Base-by-base conservation (phyloP, 2,329 filamentous ascomycete genomes). In the Fusarium pseudonygamai region DNA sequence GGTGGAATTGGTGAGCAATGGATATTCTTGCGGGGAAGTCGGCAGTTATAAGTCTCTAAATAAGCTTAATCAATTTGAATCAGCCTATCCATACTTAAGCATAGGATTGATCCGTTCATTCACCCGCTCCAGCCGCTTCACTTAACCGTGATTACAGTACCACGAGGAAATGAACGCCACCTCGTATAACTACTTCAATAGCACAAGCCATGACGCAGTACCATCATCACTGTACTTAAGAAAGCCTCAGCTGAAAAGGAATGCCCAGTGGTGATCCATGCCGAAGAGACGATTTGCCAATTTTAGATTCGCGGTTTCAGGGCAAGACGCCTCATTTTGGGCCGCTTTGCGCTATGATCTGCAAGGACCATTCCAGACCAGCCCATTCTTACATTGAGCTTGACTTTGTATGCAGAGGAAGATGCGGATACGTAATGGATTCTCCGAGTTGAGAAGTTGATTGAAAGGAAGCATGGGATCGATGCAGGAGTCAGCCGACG, bases 111-210 rank as follows among this genome's bases (percentile, higher is more conserved):
- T 28, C 13, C 6, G 39, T 72, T n/a, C 11, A 45, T n/a, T 63
- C 28, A 57, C 18, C 57, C 39, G 32, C 36, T 37, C 36, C 9
- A 37, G 36, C 36, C 36, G 36, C 36, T 8, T 39, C 10, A 14
- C 15, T 43, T 30, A 53, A 40, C 46, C 32, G 55, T 28, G 18
- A 67, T n/a, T 40, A 28, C 49, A 61, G 50, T 28, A 30, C 59
- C 24, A 45, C 26, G 12, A 43, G 20, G 20, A 6, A 46, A 34
- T 4, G 36, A 58, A 39, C 71, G 71, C 71, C 71, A 73, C 71
- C 67, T 73, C 71, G 71, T 73, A 74, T 73, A 58, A 55, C 42
- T 7, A 53, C 45, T 53, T 46, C 10, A 26, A 62, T 42, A 57
- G 46, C 30, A 57, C 42, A 67, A 53, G 47, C 36, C 20, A 71